Evolutionary conservation across 257 asterid genomes (phyloP), one percentile per base, ranked within the genome.

Genomic region (Gentiana macrophylla): DNA sequence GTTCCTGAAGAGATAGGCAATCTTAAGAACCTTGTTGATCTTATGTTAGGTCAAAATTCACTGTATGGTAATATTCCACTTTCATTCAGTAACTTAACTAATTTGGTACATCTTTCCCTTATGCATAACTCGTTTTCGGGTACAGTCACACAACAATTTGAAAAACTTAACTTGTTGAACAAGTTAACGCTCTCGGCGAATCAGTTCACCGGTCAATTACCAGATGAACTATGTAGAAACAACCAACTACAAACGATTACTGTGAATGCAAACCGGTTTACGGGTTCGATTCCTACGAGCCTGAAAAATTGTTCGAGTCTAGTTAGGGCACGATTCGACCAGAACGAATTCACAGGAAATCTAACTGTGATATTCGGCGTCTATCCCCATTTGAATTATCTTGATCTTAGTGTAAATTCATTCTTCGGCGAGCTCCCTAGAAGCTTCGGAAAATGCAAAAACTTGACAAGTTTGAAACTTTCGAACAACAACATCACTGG

Each of bases 291-390:
- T 15, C 80, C 79, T 0, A 41, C 2, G 53, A 72, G 77, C 67
- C 49, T 77, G 55, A 64, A 66, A 53, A 70, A 67, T 45, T 77
- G 83, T 38, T 43, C 77, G 4, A 69, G 57, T 12, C 46, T 76
- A 47, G 33, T 13, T 24, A 60, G 74, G 38, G 61, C 65, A 34
- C 50, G 70, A 44, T 70, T 73, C 32, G 67, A 70, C 8, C 37
- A 44, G 4, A 77, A 73, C 60, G 53, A 59, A 11, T 36, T 77
- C n/a, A 54, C 69, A 12, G 74, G 78, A 55, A 57, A 70, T 49
- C 11, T 74, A 13, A 60, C 66, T 15, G 73, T 70, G 57, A 69
- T 32, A 47, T 56, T 70, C 12, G 80, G 75, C 8, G 43, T 61
- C 50, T 74, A 67, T 62, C 78, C 80, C 3, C 32, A 57, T 41